Evolutionary conservation across 108 stramenopile genomes (phyloP), one percentile per base, ranked within the genome.

Genomic region (Cylindrotheca fusiformis): DNA sequence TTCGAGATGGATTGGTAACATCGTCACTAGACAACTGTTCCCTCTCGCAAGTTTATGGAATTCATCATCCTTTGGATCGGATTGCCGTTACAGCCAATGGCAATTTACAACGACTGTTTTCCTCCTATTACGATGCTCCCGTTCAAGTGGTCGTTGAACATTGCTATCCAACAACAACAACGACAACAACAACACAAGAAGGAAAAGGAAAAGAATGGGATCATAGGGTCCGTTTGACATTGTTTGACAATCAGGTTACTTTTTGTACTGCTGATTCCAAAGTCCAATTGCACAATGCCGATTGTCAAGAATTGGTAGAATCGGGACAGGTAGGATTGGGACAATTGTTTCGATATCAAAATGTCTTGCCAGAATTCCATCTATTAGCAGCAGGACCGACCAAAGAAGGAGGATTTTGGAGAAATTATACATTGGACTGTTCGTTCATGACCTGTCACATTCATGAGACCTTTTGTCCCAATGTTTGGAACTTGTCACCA

Each of bases 51-150:
- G 52, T 25, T 4, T 78, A 68, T 51, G 77, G 77, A 8, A 71
- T 78, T 29, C 25, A 66, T 30, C 52, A 78, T 64, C 87, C 84
- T 3, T 65, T 92, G 65, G 86, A 92, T 73, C 84, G 91, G 3
- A 92, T 92, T 68, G 87, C 85, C 0, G 53, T 89, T 8, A 92
- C 91, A 0, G 85, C 85, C 48, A 92, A 92, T 67, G 91, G 91
- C 2, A 92, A 92, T 60, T 64, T 92, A 25, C 91, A 92, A 52
- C 76, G 91, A n/a, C 74, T 92, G 48, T 78, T 92, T 51, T 77
- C 80, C 22, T 82, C 80, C 50, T 92, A 87, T 47, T 92, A 92
- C 67, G 91, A 92, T 82, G 76, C 87, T 27, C 87, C 91, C 19
- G 84, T 92, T 8, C 56, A 72, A 30, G 86, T 92, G 0, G 68